Evolutionary conservation across 2,329 filamentous ascomycete species (phyloP).

Genomic region (Cladophialophora yegresii): DNA sequence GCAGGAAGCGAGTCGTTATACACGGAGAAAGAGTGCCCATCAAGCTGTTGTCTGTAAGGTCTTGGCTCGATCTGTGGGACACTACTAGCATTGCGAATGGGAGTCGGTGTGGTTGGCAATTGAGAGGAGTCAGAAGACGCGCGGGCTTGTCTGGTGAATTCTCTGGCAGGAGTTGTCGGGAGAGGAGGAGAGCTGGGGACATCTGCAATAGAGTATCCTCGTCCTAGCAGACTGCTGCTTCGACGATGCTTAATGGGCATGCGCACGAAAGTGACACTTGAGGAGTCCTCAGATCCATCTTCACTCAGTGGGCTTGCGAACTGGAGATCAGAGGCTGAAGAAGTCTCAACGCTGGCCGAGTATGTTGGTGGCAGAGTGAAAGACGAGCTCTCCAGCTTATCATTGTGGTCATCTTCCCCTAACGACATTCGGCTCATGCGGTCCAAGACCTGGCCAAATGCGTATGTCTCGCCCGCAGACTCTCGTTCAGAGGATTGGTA

Average conservation of each 20-base stretch:
- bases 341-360: constrained; percentile 5
- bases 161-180: constrained; percentile 8
- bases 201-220: background rate
- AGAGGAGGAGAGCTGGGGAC: constrained; percentile 35
- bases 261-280: background rate
- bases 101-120: constrained; percentile 23
- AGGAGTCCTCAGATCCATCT: background rate
- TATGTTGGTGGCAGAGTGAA: constrained; percentile 14
- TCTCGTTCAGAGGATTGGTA: constrained; percentile 27
- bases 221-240: constrained; percentile 13
- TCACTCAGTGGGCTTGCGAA: constrained; percentile 6
- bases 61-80: constrained; percentile 25
- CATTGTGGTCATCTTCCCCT: background rate
- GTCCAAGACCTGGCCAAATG: constrained; percentile 9
- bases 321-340: background rate
- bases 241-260: background rate
- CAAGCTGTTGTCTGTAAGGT: constrained; percentile 24
- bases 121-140: constrained; percentile 13
- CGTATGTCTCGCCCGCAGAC: constrained; percentile 3
- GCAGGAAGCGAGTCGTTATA: constrained; percentile 35
- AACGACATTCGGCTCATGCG: constrained; percentile 20
- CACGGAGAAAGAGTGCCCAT: constrained; percentile 32
- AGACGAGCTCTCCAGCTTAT: constrained; percentile 2
- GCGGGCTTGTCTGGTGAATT: background rate
- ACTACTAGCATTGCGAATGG: constrained; percentile 15